These are phyloP conservation scores for Fistulifera pelliculosa DNA, from an alignment of 108 stramenopile species.

Conservation along the genomic window DNA sequence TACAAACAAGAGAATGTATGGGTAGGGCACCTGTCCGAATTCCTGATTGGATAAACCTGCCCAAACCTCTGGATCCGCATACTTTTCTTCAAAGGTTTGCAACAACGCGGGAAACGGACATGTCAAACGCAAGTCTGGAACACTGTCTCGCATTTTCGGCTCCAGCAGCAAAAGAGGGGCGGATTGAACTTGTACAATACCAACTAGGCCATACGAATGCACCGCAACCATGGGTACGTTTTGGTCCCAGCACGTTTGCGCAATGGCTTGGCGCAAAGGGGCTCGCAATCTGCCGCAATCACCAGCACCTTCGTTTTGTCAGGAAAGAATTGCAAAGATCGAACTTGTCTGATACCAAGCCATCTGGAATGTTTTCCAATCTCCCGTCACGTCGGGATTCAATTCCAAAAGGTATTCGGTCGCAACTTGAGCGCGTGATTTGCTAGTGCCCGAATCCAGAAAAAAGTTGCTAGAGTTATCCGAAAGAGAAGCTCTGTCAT, in stretches of 20 bases:
- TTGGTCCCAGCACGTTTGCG: slow-evolving; percentile 32
- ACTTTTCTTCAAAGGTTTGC: slow-evolving; percentile 2
- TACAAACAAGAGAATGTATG: slow-evolving; percentile 58
- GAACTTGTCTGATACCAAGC: not conserved
- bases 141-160: slow-evolving; percentile 50
- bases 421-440: slow-evolving; percentile 30
- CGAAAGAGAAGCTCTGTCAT: slow-evolving; percentile 45
- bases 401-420: slow-evolving; percentile 46
- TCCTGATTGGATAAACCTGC: slow-evolving; percentile 43
- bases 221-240: slow-evolving; percentile 70
- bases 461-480: slow-evolving; percentile 71
- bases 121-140: slow-evolving; percentile 69
- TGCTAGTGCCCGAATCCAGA: slow-evolving; percentile 18
- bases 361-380: slow-evolving; percentile 21
- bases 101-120: slow-evolving; percentile 41
- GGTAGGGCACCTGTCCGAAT: slow-evolving; percentile 83
- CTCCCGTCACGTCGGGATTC: slow-evolving; percentile 75
- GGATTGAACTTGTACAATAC: slow-evolving; percentile 67
- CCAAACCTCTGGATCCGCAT: slow-evolving; percentile 28
- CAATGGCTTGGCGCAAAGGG: slow-evolving; percentile 45
- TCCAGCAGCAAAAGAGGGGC: slow-evolving; percentile 60
- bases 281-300: slow-evolving; percentile 81
- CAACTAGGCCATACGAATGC: slow-evolving; percentile 84
- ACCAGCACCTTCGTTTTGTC: slow-evolving; percentile 49
- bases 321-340: not conserved